A percentile compares a stretch with the other conserved stretches of the same genome.
Evolutionary conservation across 2,329 filamentous ascomycete genomes (phyloP).

Genomic region (Bipolaris gigantea): DNA sequence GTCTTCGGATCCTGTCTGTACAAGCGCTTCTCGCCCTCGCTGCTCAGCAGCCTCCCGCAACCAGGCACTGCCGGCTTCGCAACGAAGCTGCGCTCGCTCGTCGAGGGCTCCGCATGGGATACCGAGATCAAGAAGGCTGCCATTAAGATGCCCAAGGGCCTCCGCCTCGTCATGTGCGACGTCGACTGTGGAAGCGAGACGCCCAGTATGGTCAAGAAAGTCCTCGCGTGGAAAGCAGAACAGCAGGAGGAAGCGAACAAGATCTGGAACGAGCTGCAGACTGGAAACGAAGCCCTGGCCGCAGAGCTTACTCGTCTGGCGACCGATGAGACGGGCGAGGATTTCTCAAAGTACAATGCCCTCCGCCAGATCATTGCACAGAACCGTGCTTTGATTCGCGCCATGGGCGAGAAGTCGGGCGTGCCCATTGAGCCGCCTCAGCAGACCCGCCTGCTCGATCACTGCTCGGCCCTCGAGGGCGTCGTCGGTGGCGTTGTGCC

Average conservation of each 20-base stretch:
- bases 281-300: slow-evolving; percentile 71
- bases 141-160: slow-evolving; percentile 70
- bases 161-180: slow-evolving; percentile 89
- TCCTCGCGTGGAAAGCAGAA: slow-evolving; percentile 76
- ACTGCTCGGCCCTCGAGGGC: slow-evolving; percentile 69
- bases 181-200: slow-evolving; percentile 94
- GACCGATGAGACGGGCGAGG: slow-evolving; percentile 44
- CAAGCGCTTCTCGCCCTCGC: slow-evolving; percentile 81
- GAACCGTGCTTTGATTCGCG: slow-evolving; percentile 65
- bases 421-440: slow-evolving; percentile 88
- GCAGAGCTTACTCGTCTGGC: slow-evolving; percentile 60
- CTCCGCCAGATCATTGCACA: slow-evolving; percentile 55
- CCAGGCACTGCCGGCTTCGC: slow-evolving; percentile 69
- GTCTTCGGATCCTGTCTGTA: slow-evolving; percentile 92
- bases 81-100: slow-evolving; percentile 62
- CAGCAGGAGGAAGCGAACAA: slow-evolving; percentile 65
- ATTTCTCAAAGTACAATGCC: slow-evolving; percentile 50
- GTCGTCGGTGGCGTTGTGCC: slow-evolving; percentile 92
- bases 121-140: slow-evolving; percentile 71
- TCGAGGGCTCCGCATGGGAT: slow-evolving; percentile 74
- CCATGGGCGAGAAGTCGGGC: slow-evolving; percentile 72
- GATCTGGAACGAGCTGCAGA: slow-evolving; percentile 77
- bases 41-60: slow-evolving; percentile 69
- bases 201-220: slow-evolving; percentile 91
- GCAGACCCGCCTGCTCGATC: slow-evolving; percentile 84